Base-by-base conservation (phyloP, 148 eudicot species). In the Oxyria digyna region DNA sequence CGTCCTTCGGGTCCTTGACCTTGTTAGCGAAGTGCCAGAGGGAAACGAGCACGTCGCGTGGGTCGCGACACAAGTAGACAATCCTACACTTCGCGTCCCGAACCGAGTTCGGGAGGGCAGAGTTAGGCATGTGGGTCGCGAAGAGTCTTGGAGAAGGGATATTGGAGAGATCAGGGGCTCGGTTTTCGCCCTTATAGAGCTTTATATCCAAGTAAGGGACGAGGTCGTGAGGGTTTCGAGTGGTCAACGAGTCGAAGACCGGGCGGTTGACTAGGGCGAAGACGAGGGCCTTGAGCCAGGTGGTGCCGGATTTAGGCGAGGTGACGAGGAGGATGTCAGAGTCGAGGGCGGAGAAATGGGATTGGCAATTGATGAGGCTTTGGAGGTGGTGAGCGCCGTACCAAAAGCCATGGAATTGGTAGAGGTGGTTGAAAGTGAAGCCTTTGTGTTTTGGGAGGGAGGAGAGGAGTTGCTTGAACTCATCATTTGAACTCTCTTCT, bases 181-280 rank as follows among this genome's bases (percentile, higher is more conserved):
- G 20, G 17, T 55, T 46, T 0, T 46, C 20, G 7, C 55, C 57
- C 1, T 2, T 0, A 46, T 68, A 72, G n/a, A 67, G 21, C 1
- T 38, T 3, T 26, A 33, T 7, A 43, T 77, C 74, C 6, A 73
- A 17, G 40, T 32, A 52, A 38, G 57, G 70, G 4, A 66, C 71
- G 35, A 73, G 71, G 9, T 69, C 76, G 11, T 77, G 80, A 0
- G 80, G 73, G 24, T 77, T 69, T 9, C 13, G 49, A 12, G 67
- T 77, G 32, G 65, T 33, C 40, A 73, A 27, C 15, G 76, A 68
- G 8, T 4, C 0, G 42, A 31, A 6, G 62, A 27, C 35, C 1
- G 69, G 69, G 62, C 74, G 35, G 15, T 70, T 27, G 5, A 42
- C 59, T 14, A 70, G 52, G 13, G 72, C 4, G 26, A 26, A 76